A percentile compares a stretch with the other conserved stretches of the same genome.
phyloP scores from a whole-genome alignment of 768 basidiomycete genomes.

The Kwoniella europaea region DNA sequence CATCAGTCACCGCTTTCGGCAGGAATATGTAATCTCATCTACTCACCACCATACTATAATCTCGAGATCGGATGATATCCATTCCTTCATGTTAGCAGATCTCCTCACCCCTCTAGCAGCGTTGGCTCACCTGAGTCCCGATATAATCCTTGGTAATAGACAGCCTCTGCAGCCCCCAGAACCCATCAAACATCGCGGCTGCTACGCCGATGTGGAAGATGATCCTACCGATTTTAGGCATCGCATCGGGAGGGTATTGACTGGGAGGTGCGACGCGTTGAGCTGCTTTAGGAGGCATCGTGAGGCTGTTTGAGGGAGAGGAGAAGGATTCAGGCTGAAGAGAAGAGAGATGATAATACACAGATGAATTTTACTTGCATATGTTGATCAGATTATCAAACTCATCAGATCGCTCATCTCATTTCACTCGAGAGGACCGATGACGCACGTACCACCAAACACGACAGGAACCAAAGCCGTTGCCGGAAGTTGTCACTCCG shows the following conservation, averaged over 20 bases:
- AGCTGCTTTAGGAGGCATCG: background rate
- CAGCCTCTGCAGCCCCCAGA: slow-evolving; percentile 37
- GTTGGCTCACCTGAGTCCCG: slow-evolving; percentile 41
- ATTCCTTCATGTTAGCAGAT: no score
- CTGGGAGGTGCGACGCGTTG: slow-evolving; percentile 28
- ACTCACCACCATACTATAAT: no score
- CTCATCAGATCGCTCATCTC: background rate
- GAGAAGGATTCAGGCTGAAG: no score
- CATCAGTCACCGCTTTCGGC: background rate
- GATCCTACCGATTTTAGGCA: slow-evolving; percentile 34
- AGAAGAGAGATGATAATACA: background rate
- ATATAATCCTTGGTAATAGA: slow-evolving; percentile 36
- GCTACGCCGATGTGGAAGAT: slow-evolving; percentile 48
- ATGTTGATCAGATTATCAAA: background rate
- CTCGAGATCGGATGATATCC: no score
- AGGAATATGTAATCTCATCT: no score
- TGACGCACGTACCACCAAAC: slow-evolving; percentile 6
- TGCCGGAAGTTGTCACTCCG: background rate
- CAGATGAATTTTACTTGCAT: background rate
- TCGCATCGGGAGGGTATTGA: slow-evolving; percentile 27
- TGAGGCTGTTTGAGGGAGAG: background rate
- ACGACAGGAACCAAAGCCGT: background rate
- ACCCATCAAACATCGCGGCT: slow-evolving; percentile 52
- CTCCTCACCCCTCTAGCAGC: background rate
- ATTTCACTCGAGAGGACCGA: background rate